These are phyloP conservation scores for Omphalotus olearius DNA, from an alignment of 1,284 basidiomycete genomes.

Conservation along the genomic window DNA sequence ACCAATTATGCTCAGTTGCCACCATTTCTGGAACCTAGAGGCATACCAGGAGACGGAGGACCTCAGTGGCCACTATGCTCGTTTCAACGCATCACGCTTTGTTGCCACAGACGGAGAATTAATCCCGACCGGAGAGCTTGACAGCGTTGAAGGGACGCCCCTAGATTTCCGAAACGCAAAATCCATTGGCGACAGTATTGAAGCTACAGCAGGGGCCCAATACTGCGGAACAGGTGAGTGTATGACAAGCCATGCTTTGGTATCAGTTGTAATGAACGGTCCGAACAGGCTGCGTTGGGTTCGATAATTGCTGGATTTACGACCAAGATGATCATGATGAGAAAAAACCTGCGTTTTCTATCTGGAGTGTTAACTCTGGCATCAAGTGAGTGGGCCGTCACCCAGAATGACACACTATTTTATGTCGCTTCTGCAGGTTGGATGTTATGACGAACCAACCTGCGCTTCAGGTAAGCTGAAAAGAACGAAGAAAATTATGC, in stretches of 20 bases:
- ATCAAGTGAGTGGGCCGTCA: slow-evolving; percentile 29
- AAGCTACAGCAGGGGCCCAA: slow-evolving; percentile 28
- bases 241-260: not conserved
- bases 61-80: slow-evolving; percentile 34
- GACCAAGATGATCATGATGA: slow-evolving; percentile 26
- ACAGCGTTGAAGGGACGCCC: slow-evolving; percentile 32
- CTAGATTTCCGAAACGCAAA: slow-evolving; percentile 42
- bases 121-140: slow-evolving; percentile 40
- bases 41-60: slow-evolving; percentile 40
- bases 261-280: not conserved
- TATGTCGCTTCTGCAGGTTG: slow-evolving; percentile 25
- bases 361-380: slow-evolving; percentile 43
- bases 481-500: not conserved
- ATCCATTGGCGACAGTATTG: slow-evolving; percentile 35
- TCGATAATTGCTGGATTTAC: slow-evolving; percentile 45
- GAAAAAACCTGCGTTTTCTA: slow-evolving; percentile 30
- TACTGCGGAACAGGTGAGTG: slow-evolving; percentile 39
- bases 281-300: slow-evolving; percentile 37
- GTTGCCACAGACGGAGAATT: slow-evolving; percentile 39
- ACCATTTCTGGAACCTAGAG: slow-evolving; percentile 46
- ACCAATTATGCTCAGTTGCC: slow-evolving; percentile 43
- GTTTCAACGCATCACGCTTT: slow-evolving; percentile 34
- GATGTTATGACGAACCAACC: slow-evolving; percentile 42
- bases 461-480: slow-evolving; percentile 32
- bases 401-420: slow-evolving; percentile 1